Conservation (phyloP, 257 asterid species). For the Solanum tarijense region DNA sequence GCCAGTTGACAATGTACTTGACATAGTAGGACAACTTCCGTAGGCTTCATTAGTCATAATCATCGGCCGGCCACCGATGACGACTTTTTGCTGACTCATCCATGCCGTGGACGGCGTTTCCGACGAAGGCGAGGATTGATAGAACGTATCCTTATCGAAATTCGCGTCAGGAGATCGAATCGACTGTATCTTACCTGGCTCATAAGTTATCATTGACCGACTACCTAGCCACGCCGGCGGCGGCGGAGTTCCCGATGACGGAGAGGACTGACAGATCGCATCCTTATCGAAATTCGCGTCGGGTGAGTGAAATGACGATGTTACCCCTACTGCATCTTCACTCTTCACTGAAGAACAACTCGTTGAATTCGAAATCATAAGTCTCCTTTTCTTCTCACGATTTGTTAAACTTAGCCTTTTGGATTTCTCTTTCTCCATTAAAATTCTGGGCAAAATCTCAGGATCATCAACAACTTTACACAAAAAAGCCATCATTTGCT, state of each 20-base stretch:
- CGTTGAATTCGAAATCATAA: neutral
- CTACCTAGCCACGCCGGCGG: neutral
- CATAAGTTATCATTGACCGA: neutral
- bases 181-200: neutral
- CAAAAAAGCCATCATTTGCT: conserved; percentile 76
- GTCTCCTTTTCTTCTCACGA: conserved; percentile 39
- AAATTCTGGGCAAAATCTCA: conserved; percentile 44
- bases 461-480: conserved; percentile 69
- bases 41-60: conserved; percentile 4
- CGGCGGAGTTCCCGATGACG: conserved; percentile 8
- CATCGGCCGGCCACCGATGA: conserved; percentile 6
- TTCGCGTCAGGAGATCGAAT: neutral
- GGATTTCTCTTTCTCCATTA: conserved; percentile 38
- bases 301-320: conserved; percentile 30
- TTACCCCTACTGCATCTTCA: conserved; percentile 24
- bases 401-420: neutral
- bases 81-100: neutral
- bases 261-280: conserved; percentile 17
- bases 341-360: conserved; percentile 41
- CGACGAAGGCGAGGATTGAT: conserved; percentile 24
- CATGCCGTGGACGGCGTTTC: conserved; percentile 17
- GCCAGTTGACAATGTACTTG: conserved; percentile 11
- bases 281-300: conserved; percentile 21
- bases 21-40: neutral
- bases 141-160: neutral